Evolutionary conservation across 1,284 basidiomycete genomes (phyloP).

Genomic region (Irpex rosettiformis): DNA sequence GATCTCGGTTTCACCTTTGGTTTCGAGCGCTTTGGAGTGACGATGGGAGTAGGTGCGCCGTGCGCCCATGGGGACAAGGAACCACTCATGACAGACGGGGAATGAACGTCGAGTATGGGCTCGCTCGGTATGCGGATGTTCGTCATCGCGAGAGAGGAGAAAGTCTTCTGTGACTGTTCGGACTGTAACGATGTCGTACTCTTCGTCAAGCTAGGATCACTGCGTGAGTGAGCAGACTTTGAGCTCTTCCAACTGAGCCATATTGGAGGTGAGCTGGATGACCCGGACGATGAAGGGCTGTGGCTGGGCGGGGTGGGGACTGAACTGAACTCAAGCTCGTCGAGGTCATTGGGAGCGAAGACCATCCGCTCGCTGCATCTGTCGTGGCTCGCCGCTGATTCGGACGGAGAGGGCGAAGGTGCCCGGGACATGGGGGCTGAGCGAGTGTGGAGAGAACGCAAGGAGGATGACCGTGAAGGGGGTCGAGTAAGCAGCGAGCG

Average conservation of each 20-base stretch:
- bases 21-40: background rate
- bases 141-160: background rate
- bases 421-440: slow-evolving; percentile 5
- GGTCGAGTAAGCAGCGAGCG: background rate
- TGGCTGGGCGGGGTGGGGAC: background rate
- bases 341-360: slow-evolving; percentile 3
- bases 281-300: background rate
- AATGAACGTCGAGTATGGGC: background rate
- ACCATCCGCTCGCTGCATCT: slow-evolving; percentile 6
- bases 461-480: slow-evolving; percentile 5
- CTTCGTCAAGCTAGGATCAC: background rate
- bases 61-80: background rate
- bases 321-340: slow-evolving; percentile 9
- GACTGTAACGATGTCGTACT: background rate
- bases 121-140: background rate
- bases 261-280: background rate
- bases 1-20: background rate
- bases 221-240: background rate
- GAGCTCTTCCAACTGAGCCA: background rate
- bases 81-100: background rate
- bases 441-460: background rate
- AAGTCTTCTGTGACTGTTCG: background rate
- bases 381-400: background rate
- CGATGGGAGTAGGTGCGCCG: background rate
- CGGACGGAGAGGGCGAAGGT: background rate